A percentile compares a stretch with the other conserved stretches of the same genome.
phyloP scores from a whole-genome alignment of 768 basidiomycete genomes.

The Phaeolepiota aurea region DNA sequence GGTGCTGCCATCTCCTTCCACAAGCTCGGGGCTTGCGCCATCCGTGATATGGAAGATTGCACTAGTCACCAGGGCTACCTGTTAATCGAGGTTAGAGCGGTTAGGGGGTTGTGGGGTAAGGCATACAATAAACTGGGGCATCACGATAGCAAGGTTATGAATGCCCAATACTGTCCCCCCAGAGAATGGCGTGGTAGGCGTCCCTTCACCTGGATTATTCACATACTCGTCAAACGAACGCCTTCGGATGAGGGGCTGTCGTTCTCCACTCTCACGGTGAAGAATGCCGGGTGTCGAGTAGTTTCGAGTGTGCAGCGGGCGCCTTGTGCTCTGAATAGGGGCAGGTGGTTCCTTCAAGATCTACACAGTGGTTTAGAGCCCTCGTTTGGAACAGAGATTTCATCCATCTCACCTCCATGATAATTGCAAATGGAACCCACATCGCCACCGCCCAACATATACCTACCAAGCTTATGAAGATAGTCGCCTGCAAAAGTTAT shows the following conservation, averaged over 20 bases:
- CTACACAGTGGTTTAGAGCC: slow-evolving; percentile 23
- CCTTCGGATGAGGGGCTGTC: slow-evolving; percentile 51
- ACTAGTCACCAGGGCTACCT: slow-evolving; percentile 85
- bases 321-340: slow-evolving; percentile 13
- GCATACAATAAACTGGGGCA: slow-evolving; percentile 89
- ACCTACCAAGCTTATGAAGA: slow-evolving; percentile 78
- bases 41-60: slow-evolving; percentile 81
- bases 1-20: slow-evolving; percentile 38
- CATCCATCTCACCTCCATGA: slow-evolving; percentile 73
- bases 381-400: not conserved
- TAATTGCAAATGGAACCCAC: slow-evolving; percentile 95
- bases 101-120: not conserved
- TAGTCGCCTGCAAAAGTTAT: slow-evolving; percentile 48
- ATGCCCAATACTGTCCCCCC: slow-evolving; percentile 93
- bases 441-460: slow-evolving; percentile 97
- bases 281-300: slow-evolving; percentile 37
- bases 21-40: slow-evolving; percentile 30
- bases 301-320: slow-evolving; percentile 45
- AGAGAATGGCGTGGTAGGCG: slow-evolving; percentile 43
- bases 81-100: slow-evolving; percentile 8
- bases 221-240: slow-evolving; percentile 49
- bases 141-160: slow-evolving; percentile 91
- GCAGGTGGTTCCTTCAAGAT: slow-evolving; percentile 65
- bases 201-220: slow-evolving; percentile 22
- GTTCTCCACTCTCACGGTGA: slow-evolving; percentile 32